phyloP scores from a whole-genome alignment of 441 rosid genomes.

The Theobroma grandiflorum region DNA sequence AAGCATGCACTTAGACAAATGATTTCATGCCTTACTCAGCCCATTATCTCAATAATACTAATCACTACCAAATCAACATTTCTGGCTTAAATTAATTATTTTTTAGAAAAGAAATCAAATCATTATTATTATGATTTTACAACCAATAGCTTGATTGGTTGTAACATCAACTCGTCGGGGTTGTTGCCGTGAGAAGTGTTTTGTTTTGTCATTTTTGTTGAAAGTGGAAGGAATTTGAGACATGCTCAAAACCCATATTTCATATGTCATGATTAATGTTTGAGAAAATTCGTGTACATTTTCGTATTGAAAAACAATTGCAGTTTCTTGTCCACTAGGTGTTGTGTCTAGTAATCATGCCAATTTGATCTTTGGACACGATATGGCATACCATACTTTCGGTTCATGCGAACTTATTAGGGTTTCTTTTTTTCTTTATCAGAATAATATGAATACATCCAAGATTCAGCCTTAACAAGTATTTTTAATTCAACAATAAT shows the following conservation, averaged over 20 bases:
- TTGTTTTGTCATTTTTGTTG: not conserved
- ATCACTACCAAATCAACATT: not conserved
- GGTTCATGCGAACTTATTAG: not conserved
- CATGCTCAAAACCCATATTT: not conserved
- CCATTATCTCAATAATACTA: not conserved
- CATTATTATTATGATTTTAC: not conserved
- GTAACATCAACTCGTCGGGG: not conserved
- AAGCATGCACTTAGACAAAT: not conserved
- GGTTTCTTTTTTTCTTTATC: not conserved
- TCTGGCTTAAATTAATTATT: not conserved
- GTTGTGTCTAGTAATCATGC: not conserved
- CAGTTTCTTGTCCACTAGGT: not conserved
- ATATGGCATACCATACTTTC: constrained; percentile 17
- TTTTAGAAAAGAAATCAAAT: not conserved
- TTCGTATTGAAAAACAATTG: not conserved
- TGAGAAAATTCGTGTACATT: not conserved
- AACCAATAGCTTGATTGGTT: not conserved
- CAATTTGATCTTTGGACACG: constrained; percentile 15
- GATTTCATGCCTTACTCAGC: not conserved
- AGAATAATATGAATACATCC: not conserved
- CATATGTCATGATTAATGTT: not conserved
- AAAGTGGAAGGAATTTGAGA: not conserved
- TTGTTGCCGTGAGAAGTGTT: not conserved
- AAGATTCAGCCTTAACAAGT: not conserved
- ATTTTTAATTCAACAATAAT: not conserved